These are phyloP conservation scores for Fomitiporia mediterranea DNA, from an alignment of 1,284 basidiomycete genomes.

Conservation along the genomic window DNA sequence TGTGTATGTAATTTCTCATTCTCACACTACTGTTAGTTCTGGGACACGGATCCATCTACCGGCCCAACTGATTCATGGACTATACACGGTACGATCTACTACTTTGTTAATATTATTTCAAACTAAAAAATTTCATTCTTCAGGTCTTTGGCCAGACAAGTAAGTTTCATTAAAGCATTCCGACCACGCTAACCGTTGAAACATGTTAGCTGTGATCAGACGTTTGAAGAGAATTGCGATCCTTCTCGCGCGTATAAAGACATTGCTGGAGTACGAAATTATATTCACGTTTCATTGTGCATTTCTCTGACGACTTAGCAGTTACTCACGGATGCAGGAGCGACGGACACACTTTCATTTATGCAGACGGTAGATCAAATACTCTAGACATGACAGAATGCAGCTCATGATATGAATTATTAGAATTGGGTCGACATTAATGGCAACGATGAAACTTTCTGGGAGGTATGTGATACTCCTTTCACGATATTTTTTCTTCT, in stretches of 20 bases:
- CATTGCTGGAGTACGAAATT: constrained; percentile 45
- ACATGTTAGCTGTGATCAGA: constrained; percentile 57
- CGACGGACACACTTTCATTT: constrained; percentile 55
- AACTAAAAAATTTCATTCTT: not conserved
- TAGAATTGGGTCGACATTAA: constrained; percentile 64
- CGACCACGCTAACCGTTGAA: not conserved
- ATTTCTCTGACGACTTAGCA: constrained; percentile 26
- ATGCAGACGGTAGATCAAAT: constrained; percentile 48
- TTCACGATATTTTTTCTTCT: not conserved
- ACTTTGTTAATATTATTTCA: not conserved
- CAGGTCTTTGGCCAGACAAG: constrained; percentile 70
- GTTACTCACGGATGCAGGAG: constrained; percentile 57
- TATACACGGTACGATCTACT: constrained; percentile 53
- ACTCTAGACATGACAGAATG: not conserved
- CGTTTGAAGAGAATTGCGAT: constrained; percentile 62
- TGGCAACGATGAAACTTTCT: constrained; percentile 59
- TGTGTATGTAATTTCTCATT: not conserved
- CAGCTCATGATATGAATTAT: not conserved
- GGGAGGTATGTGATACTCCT: constrained; percentile 47
- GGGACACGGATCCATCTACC: constrained; percentile 58
- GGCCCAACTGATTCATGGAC: constrained; percentile 70
- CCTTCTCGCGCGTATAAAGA: constrained; percentile 54
- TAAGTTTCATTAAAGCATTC: constrained; percentile 30
- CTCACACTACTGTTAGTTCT: constrained; percentile 34
- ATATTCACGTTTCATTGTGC: not conserved